Percentiles rank a stretch among this genome's conserved stretches.
Evolutionary conservation across 139 green algal species (phyloP).

Genomic region (Eudorina sp.): DNA sequence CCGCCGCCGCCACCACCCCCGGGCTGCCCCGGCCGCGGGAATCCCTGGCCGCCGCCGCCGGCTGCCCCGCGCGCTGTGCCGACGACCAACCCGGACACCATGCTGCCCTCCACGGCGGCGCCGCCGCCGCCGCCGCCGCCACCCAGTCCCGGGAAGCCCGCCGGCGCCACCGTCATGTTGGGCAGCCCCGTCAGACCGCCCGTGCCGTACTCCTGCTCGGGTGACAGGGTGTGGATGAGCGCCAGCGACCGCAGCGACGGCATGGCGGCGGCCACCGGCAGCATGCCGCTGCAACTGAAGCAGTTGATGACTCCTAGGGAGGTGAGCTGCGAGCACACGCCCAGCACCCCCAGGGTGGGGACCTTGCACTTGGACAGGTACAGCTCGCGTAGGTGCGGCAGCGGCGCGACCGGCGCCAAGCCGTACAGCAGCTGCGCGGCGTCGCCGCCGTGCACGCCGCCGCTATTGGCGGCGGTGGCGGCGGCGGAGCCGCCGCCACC

Average conservation of each 20-base stretch:
- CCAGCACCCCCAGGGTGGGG: constrained; percentile 31
- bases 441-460: no score
- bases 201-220: constrained; percentile 19
- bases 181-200: neutral
- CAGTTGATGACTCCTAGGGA: constrained; percentile 42
- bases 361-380: constrained; percentile 52
- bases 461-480: neutral
- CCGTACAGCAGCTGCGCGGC: constrained; percentile 3
- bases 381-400: constrained; percentile 39
- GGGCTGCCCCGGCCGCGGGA: no score
- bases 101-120: no score
- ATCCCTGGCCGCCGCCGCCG: no score
- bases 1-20: neutral
- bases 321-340: constrained; percentile 26
- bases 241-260: constrained; percentile 1
- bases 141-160: neutral
- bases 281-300: constrained; percentile 27
- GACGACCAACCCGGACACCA: no score
- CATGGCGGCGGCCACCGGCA: constrained; percentile 1
- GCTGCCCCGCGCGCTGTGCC: no score
- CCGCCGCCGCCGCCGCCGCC: neutral
- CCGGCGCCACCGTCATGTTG: neutral
- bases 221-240: constrained; percentile 24
- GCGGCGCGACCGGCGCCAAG: constrained; percentile 10
- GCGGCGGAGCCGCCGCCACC: neutral